Evolutionary conservation across 2,329 filamentous ascomycete genomes (phyloP).

Genomic region (Trichophyton verrucosum): DNA sequence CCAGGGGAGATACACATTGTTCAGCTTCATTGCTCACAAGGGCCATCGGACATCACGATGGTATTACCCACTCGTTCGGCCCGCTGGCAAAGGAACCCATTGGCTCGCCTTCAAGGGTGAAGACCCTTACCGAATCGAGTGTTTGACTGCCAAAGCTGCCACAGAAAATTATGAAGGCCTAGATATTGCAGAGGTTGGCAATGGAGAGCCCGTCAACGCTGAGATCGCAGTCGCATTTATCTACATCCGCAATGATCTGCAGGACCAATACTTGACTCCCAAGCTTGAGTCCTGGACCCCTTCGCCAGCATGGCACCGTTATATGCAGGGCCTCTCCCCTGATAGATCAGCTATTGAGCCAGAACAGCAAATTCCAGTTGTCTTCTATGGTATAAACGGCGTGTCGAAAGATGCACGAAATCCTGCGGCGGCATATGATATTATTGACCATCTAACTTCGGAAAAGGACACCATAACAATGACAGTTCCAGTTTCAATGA

Average conservation of each 20-base stretch:
- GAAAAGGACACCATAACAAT: not conserved
- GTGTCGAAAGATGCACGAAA: not conserved
- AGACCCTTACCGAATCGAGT: constrained; percentile 44
- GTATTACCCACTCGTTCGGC: constrained; percentile 49
- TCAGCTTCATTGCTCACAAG: constrained; percentile 49
- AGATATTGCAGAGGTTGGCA: constrained; percentile 26
- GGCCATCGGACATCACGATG: constrained; percentile 46
- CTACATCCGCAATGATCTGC: constrained; percentile 43
- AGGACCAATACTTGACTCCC: constrained; percentile 30
- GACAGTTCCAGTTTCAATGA: constrained; percentile 23
- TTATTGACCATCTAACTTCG: not conserved
- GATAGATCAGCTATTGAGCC: not conserved
- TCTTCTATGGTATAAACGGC: not conserved
- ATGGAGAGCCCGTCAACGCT: constrained; percentile 30
- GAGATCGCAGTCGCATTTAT: constrained; percentile 44
- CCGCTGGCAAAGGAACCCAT: constrained; percentile 41
- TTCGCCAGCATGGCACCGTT: not conserved
- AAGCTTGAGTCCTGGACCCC: constrained; percentile 6
- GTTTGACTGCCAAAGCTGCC: constrained; percentile 45
- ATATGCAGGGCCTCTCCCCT: not conserved
- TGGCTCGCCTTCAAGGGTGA: constrained; percentile 50
- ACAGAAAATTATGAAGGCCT: constrained; percentile 40
- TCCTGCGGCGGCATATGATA: not conserved
- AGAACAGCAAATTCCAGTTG: not conserved
- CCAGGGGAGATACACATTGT: constrained; percentile 42